Evolutionary conservation across 805 yeast species (phyloP).

Genomic region (Teunomyces atbi): DNA sequence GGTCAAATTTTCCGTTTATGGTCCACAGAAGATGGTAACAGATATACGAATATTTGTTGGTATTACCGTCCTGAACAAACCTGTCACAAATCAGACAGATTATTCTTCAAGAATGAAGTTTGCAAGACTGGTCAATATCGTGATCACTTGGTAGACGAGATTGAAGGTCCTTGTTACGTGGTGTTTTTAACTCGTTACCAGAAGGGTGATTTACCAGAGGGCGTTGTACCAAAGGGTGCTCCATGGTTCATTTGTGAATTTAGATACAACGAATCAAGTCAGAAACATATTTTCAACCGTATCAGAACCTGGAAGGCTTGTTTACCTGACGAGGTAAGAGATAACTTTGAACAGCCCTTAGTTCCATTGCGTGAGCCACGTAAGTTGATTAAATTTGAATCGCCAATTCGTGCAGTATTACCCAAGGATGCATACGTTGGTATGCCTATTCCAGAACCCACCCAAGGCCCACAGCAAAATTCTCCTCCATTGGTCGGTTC

Average conservation of each 20-base stretch:
- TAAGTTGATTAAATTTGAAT: slow-evolving; percentile 69
- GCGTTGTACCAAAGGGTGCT: slow-evolving; percentile 62
- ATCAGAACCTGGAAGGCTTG: slow-evolving; percentile 99
- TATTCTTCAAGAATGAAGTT: slow-evolving; percentile 91
- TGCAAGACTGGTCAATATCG: slow-evolving; percentile 96
- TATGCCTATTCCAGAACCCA: slow-evolving; percentile 81
- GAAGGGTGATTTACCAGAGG: slow-evolving; percentile 83
- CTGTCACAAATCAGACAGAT: slow-evolving; percentile 84
- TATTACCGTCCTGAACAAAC: slow-evolving; percentile 97
- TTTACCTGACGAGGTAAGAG: slow-evolving; percentile 93
- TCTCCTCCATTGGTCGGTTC: slow-evolving; percentile 96
- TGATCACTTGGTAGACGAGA: slow-evolving; percentile 86
- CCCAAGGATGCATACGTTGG: slow-evolving; percentile 69
- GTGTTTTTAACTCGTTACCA: slow-evolving; percentile 92
- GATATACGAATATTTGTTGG: slow-evolving; percentile 96
- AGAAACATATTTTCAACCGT: slow-evolving; percentile 74
- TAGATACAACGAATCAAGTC: slow-evolving; percentile 85
- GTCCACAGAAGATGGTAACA: slow-evolving; percentile 80
- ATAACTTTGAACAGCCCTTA: slow-evolving; percentile 71
- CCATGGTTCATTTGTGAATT: slow-evolving; percentile 93
- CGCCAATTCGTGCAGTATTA: slow-evolving; percentile 78
- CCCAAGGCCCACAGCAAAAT: slow-evolving; percentile 67
- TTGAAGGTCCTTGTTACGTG: slow-evolving; percentile 91
- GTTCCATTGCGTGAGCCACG: slow-evolving; percentile 67
- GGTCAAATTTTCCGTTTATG: slow-evolving; percentile 94